Evolutionary conservation across 164 flowering plant genomes (phyloP).

Genomic region (Chimonanthus praecox): DNA sequence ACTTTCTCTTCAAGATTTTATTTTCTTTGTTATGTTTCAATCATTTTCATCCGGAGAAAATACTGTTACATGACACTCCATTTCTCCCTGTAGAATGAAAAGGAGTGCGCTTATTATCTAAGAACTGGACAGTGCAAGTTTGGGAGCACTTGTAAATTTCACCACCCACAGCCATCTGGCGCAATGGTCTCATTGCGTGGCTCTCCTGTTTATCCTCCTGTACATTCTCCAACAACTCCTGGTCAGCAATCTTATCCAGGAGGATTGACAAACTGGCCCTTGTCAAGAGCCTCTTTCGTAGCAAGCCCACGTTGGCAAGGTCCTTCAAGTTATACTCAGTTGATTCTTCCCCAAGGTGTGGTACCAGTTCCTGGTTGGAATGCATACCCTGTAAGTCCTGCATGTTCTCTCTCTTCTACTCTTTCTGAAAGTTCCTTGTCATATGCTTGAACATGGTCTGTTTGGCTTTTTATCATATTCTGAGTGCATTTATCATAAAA

Average conservation of each 20-base stretch:
- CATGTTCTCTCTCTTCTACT: not conserved
- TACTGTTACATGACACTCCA: constrained; percentile 2
- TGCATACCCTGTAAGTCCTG: constrained; percentile 58
- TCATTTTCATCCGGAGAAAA: not conserved
- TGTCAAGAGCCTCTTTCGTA: constrained; percentile 77
- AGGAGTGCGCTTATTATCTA: constrained; percentile 86
- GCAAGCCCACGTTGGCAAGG: constrained; percentile 91
- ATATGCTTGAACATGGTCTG: too few species aligned
- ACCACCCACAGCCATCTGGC: constrained; percentile 91
- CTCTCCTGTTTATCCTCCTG: constrained; percentile 74
- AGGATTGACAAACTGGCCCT: constrained; percentile 62
- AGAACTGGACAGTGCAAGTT: constrained; percentile 96
- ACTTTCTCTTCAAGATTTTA: not conserved
- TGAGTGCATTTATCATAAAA: too few species aligned
- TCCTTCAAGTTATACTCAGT: constrained; percentile 77
- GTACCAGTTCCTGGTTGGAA: constrained; percentile 89
- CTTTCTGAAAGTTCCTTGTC: not conserved
- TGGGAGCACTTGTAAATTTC: constrained; percentile 88
- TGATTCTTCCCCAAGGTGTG: constrained; percentile 83
- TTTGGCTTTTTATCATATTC: too few species aligned
- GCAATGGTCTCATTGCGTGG: constrained; percentile 73
- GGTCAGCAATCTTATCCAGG: constrained; percentile 77
- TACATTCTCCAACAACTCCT: constrained; percentile 71
- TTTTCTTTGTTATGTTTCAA: not conserved
- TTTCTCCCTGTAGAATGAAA: constrained; percentile 57